Base-by-base conservation (phyloP, 768 basidiomycete species). In the Lentinula edodes region DNA sequence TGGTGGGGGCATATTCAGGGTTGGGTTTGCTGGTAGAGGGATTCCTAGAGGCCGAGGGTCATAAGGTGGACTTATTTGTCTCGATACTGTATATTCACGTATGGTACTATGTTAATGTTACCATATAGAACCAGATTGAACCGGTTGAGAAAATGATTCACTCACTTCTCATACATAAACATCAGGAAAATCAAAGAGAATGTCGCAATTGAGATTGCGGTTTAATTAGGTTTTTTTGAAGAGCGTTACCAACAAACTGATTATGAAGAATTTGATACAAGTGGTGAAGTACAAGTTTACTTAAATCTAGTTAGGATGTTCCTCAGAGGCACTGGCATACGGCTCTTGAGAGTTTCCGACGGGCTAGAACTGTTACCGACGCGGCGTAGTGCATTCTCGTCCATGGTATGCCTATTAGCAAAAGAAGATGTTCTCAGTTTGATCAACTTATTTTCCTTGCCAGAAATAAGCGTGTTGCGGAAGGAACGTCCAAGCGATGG, bases 21-120 rank as follows among this genome's bases (percentile, higher is more conserved):
- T 88, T 62, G 87, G 87, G 5, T 83, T 79, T 66, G 81, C 87
- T 48, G 87, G 85, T 23, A 74, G 86, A 60, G 83, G 85, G 56
- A 62, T 70, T 43, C 57, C 61, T n/a, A 67, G 63, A 54, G 72
- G 75, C 35, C 63, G 67, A 56, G 65, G 60, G 20, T 53, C 38
- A 32, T 66, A 70, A 51, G 59, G 54, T 15, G 65, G 65, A n/a
- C 50, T 64, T 39, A 28, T 28, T 2, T 28, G 28, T 28, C 3
- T 28, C 28, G 28, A 28, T 28, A 28, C 28, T 28, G 28, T 28
- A 28, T 28, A 28, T 28, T 28, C 3, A 28, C 3, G 28, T 28
- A 28, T 28, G 28, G 23, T 28, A 28, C 28, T 28, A 28, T 28
- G 28, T 28, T 28, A 0, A 28, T 28, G 28, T 2, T 28, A 28